Base-by-base conservation (phyloP, 345 rosid genomes). In the Cardamine resedifolia region DNA sequence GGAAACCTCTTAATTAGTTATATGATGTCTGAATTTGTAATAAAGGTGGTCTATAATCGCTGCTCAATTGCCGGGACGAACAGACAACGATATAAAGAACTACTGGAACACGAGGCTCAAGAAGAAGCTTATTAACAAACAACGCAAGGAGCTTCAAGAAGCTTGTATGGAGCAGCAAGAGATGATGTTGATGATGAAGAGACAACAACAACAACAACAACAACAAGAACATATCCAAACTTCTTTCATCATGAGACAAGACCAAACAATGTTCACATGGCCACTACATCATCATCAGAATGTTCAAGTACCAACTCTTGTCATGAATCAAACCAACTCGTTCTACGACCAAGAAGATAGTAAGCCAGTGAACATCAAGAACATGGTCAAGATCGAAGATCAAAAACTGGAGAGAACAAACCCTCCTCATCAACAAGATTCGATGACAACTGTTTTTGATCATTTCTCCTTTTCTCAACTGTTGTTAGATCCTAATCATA, bases 21-120 rank as follows among this genome's bases (percentile, higher is more conserved):
- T 50, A 10, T 60, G 49, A 20, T 70, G 45, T 8, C 18, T 24
- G 10, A 23, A 18, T 68, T 19, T 1, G 27, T 1, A 18, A 70
- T 64, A 30, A 57, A 88, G 94, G 83, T 88, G 94, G 94, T 88
- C 94, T 68, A 86, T 88, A 28, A 88, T 88, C 41, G 94, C 90
- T 28, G 94, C 88, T 27, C 94, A 88, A 41, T 59, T 88, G 34
- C 94, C 94, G 23, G 94, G 94, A 74, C 78, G 94, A 64, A 88
- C 94, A 3, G 94, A 88, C 63, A 88, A 88, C 31, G 90, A 88
- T 76, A 88, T 88, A 28, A 88, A 88, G 69, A 88, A 88, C 81
- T 85, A 88, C 65, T 88, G 94, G 94, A 88, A 88, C 85, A 88
- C 94, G 7, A 85, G 86, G 80, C 84, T 88, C 1, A 88, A 86